Percentiles rank a stretch among this genome's conserved stretches.
phyloP scores from a whole-genome alignment of 306 rosid species.

The Citrullus amarus region DNA sequence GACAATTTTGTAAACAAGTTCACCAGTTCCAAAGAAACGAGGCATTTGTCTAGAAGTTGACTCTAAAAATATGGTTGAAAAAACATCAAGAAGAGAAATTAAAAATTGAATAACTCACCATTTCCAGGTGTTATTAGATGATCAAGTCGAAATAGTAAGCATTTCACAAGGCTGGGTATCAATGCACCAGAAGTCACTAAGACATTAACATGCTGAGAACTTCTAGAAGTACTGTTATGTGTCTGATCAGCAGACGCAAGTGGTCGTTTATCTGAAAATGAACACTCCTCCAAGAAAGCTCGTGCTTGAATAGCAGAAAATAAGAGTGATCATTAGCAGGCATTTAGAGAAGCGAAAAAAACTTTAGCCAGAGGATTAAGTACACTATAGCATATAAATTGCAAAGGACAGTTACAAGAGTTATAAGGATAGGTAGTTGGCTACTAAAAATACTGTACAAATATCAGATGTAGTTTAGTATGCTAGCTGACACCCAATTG shows the following conservation, averaged over 20 bases:
- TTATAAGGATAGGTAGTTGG: background rate
- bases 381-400: background rate
- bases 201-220: constrained; percentile 39
- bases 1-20: background rate
- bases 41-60: background rate
- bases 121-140: constrained; percentile 46
- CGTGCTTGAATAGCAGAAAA: constrained; percentile 39
- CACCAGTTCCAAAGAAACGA: background rate
- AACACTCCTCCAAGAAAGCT: constrained; percentile 64
- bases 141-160: constrained; percentile 77
- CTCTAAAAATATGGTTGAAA: background rate
- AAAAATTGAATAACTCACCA: constrained; percentile 32
- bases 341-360: background rate
- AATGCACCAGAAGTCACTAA: constrained; percentile 85
- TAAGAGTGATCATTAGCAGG: background rate
- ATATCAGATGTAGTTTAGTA: background rate
- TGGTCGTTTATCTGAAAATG: constrained; percentile 25
- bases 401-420: background rate
- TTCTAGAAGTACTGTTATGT: constrained; percentile 22
- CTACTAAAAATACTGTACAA: background rate
- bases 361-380: background rate
- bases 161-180: constrained; percentile 84
- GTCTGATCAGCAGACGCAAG: constrained; percentile 29
- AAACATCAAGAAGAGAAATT: constrained; percentile 6
- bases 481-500: background rate